Evolutionary conservation across 495 filamentous ascomycete genomes (phyloP), one percentile per base, ranked within the genome.

Genomic region (Penicillium atrosanguineum): DNA sequence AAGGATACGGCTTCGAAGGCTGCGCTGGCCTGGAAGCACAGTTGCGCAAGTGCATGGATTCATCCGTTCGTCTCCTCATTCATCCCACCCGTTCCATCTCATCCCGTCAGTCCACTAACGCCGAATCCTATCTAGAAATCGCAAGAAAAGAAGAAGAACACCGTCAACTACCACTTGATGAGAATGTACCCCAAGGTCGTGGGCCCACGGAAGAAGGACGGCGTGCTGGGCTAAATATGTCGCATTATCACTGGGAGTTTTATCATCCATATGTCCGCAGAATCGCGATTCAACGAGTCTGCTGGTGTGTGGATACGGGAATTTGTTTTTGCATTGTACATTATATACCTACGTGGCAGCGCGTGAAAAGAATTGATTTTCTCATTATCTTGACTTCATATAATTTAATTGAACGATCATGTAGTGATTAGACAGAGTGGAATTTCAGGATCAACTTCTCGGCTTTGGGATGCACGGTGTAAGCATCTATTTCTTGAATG

Each of bases 41-140:
- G 59, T 75, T 98, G 65, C 82, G 91, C 52, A 73, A 81, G n/a
- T 98, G 94, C 79, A 97, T 97, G 94, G 94, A 98, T 73, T 79
- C 79, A 57, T 84, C 85, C 70, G 88, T 91, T 65, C 56, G 68
- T 67, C 36, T 47, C 18, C 23, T 5, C 5, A 23, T 23, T 23
- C 23, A 23, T 23, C 23, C 5, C 5, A 31, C 15, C 25, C 7
- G 25, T 41, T 40, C 6, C 20, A 15, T 4, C 11, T 28, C 20
- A 19, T 23, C 23, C 43, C 19, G 36, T 46, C 19, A n/a, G n/a
- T n/a, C n/a, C n/a, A n/a, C n/a, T n/a, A n/a, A n/a, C n/a, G n/a
- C n/a, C n/a, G n/a, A n/a, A 57, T 67, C 52, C 23, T 11, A 45
- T 7, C 36, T 66, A 91, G 80, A 85, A 78, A 78, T 74, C 86